Evolutionary conservation across 352 stramenopile species (phyloP).

Genomic region (Aphanomyces cochlioides): DNA sequence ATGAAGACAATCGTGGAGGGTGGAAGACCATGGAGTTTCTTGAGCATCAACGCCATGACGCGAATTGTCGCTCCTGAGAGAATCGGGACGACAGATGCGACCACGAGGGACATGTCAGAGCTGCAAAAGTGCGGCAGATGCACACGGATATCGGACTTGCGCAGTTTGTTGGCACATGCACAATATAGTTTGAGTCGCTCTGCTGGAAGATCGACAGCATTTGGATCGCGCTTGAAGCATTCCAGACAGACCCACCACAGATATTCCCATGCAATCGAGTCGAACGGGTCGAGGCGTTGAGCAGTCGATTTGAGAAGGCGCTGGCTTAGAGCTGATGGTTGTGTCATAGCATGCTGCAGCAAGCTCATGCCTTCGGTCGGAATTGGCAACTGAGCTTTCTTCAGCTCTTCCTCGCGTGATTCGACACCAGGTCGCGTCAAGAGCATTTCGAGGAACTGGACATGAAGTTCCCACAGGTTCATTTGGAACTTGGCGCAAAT

Average conservation of each 20-base stretch:
- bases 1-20: slow-evolving; percentile 13
- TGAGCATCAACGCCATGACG: slow-evolving; percentile 9
- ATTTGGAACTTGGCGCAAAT: slow-evolving; percentile 10
- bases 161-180: slow-evolving; percentile 20
- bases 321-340: not conserved
- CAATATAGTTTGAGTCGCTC: slow-evolving; percentile 24
- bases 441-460: slow-evolving; percentile 14
- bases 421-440: not conserved
- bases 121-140: slow-evolving; percentile 21
- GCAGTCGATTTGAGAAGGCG: slow-evolving; percentile 7
- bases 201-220: not conserved
- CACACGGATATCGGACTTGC: slow-evolving; percentile 7
- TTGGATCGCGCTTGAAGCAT: slow-evolving; percentile 9
- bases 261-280: slow-evolving; percentile 21
- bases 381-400: slow-evolving; percentile 5
- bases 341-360: slow-evolving; percentile 3
- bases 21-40: slow-evolving; percentile 16
- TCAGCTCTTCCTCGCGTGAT: slow-evolving; percentile 21
- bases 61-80: slow-evolving; percentile 17
- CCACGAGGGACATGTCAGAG: not conserved
- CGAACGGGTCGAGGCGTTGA: not conserved
- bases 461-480: slow-evolving; percentile 9
- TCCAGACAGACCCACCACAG: slow-evolving; percentile 13
- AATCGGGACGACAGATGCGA: slow-evolving; percentile 1
- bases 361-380: not conserved